phyloP scores from a whole-genome alignment of 768 basidiomycete species.

The Fomitopsis pulvina region DNA sequence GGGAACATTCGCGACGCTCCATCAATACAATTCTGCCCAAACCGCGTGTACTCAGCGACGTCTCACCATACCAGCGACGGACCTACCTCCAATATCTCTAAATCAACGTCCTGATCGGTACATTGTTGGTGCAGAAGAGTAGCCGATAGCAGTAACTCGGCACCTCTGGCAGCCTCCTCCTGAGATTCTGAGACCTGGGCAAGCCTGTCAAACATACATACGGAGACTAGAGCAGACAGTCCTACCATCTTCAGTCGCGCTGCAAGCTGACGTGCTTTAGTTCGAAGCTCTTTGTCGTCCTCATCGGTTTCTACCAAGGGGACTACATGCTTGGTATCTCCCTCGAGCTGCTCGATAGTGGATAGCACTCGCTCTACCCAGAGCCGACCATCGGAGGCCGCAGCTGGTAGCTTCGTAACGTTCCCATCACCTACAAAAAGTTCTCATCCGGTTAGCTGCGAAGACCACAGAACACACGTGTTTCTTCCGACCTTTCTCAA shows the following conservation, averaged over 20 bases:
- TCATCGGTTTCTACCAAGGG: constrained; percentile 46
- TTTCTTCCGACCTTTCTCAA: constrained; percentile 42
- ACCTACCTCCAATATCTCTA: constrained; percentile 52
- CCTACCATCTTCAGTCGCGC: constrained; percentile 39
- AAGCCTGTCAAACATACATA: neutral
- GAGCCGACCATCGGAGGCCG: constrained; percentile 66
- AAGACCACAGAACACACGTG: neutral
- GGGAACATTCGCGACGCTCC: constrained; percentile 51
- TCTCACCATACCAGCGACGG: neutral
- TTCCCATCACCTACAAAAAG: constrained; percentile 37
- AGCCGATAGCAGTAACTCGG: constrained; percentile 64
- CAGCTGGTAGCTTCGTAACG: constrained; percentile 47
- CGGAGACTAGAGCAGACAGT: neutral
- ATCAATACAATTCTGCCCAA: constrained; percentile 50
- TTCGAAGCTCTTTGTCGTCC: constrained; percentile 41
- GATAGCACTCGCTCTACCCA: constrained; percentile 69
- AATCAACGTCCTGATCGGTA: constrained; percentile 43
- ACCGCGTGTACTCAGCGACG: neutral
- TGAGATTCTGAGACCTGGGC: constrained; percentile 32
- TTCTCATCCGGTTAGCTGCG: neutral
- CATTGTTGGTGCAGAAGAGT: constrained; percentile 71
- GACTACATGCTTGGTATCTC: constrained; percentile 63
- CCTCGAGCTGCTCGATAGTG: constrained; percentile 49
- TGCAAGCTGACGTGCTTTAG: constrained; percentile 37
- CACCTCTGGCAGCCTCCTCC: constrained; percentile 58